Base-by-base conservation (phyloP, 805 yeast species). In the Candida sakaeoensis region DNA sequence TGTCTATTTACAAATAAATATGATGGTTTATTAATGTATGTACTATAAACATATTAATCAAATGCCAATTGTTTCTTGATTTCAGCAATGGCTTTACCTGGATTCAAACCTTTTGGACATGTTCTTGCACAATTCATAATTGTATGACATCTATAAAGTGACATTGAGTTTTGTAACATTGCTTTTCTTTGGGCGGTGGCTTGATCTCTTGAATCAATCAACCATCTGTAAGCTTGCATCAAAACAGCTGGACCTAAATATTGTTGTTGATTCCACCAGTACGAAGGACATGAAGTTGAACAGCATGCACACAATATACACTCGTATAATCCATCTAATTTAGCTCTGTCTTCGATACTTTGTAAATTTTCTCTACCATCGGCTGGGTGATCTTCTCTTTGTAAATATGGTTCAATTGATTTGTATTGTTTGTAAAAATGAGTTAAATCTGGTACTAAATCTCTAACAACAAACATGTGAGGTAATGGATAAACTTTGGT, bases 241-340 rank as follows among this genome's bases (percentile, higher is more conserved):
- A 93, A 78, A 40, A 93, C 98, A 22, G 99, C 99, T 18, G 99
- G 99, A 42, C 99, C 99, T 55, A 93, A 74, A 70, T 93, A 93
- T 74, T 93, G 95, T 70, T 90, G 95, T 72, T 88, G 96, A 72
- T 93, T 93, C 99, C 99, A 93, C 99, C 99, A 93, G 78, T 93
- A 93, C 3, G 98, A 90, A 40, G 99, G 99, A 74, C 99, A 93
- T 14, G 98, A 82, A 38, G 99, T 93, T 25, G 97, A 90, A 70
- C 99, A 91, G 72, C 99, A 90, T 8, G 99, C 99, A 74, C 99
- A 91, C 61, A 91, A 74, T 57, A 91, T 91, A 75, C 99, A 91
- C 72, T 91, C 98, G 72, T 91, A 91, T 52, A 93, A 71, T 42
- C 99, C 99, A 65, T 93, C 98, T 60, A 91, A 77, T 72, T 93